These are phyloP conservation scores for Fusarium sp. DNA, from an alignment of 2,329 filamentous ascomycete genomes.

Conservation along the genomic window DNA sequence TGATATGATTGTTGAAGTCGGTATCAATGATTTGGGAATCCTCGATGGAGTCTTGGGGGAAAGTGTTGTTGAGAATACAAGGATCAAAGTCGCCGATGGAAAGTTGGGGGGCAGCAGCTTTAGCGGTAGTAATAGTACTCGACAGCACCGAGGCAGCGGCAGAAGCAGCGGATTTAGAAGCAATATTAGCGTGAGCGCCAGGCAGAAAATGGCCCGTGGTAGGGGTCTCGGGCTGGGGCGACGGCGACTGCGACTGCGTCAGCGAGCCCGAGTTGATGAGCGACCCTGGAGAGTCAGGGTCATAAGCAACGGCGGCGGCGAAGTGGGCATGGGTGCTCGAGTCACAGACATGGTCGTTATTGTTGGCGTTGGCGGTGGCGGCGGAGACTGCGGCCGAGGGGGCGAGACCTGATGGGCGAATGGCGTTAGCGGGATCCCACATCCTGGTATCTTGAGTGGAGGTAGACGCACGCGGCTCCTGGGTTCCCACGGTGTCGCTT, in stretches of 20 bases:
- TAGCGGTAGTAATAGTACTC: constrained; percentile 44
- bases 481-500: constrained; percentile 42
- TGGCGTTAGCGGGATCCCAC: constrained; percentile 34
- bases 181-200: constrained; percentile 48
- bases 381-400: constrained; percentile 42
- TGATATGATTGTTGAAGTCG: constrained; percentile 1
- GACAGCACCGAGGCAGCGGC: constrained; percentile 45
- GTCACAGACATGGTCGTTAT: constrained; percentile 42
- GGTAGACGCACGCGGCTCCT: constrained; percentile 41
- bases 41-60: constrained; percentile 34
- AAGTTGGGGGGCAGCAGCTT: constrained; percentile 43
- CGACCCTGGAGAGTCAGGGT: constrained; percentile 53
- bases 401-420: constrained; percentile 42
- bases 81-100: constrained; percentile 35
- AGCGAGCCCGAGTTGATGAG: constrained; percentile 52
- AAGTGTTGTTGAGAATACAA: constrained; percentile 52
- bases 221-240: constrained; percentile 55
- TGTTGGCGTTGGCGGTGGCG: constrained; percentile 45
- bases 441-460: constrained; percentile 39
- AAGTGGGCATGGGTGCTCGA: constrained; percentile 46
- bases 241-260: constrained; percentile 55
- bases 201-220: constrained; percentile 47
- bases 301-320: constrained; percentile 46
- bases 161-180: constrained; percentile 43
- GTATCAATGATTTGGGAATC: constrained; percentile 9